Evolutionary conservation across 139 green algal genomes (phyloP).

Genomic region (Limnomonas spitsbergensis): DNA sequence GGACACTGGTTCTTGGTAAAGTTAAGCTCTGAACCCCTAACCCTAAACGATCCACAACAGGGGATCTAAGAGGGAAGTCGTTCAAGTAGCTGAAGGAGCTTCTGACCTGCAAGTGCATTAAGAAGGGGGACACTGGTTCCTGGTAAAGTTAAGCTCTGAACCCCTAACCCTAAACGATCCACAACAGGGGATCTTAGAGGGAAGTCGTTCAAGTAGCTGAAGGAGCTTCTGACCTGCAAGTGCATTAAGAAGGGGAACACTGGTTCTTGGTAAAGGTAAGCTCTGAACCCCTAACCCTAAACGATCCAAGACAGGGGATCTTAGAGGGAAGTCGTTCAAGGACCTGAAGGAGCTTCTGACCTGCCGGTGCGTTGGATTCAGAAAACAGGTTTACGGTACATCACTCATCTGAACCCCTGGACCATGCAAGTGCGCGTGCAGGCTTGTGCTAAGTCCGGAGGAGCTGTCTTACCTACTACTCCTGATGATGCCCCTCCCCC

Average conservation of each 20-base stretch:
- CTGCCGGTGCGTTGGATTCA: slow-evolving; percentile 20
- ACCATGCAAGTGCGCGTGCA: background rate
- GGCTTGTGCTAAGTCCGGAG: background rate
- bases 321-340: slow-evolving; percentile 28
- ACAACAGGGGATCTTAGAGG: slow-evolving; percentile 26
- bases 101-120: slow-evolving; percentile 34
- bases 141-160: too few species aligned
- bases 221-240: slow-evolving; percentile 35
- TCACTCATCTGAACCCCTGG: too few species aligned
- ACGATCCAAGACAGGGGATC: slow-evolving; percentile 29
- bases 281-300: too few species aligned
- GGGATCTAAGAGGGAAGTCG: slow-evolving; percentile 26
- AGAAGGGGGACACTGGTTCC: background rate
- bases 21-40: too few species aligned
- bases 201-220: slow-evolving; percentile 30
- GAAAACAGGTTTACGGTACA: background rate
- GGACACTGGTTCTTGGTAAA: background rate
- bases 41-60: slow-evolving; percentile 41
- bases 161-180: too few species aligned
- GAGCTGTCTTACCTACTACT: background rate
- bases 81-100: slow-evolving; percentile 31
- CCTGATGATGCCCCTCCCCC: too few species aligned
- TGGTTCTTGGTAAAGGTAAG: background rate
- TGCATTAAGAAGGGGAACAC: background rate
- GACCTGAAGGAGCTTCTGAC: slow-evolving; percentile 31